Evolutionary conservation across 768 basidiomycete genomes (phyloP), one percentile per base, ranked within the genome.

Genomic region (Kwoniella sp.): DNA sequence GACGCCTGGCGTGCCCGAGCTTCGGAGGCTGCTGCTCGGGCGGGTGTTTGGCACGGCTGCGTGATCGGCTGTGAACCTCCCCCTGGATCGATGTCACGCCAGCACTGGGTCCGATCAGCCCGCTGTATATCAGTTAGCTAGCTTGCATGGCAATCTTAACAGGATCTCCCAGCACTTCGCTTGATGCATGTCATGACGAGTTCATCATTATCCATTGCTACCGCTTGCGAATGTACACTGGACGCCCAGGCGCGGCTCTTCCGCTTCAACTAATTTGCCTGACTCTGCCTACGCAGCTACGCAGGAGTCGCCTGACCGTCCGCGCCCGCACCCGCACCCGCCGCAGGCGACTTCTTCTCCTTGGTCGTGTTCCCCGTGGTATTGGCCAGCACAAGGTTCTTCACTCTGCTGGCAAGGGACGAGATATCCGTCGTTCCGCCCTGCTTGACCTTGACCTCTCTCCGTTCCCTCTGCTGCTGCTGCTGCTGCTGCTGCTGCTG

Each of bases 1-100:
- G 14, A 71, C 72, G n/a, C 67, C 72, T 3, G 72, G 72, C 7
- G 57, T 50, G 26, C 55, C 60, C 22, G 64, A 56, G 19, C 48
- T 73, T 45, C 53, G 68, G 31, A 53, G 51, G 43, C 8, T 69
- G 15, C 28, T 73, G 34, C 47, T 73, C 20, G 51, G 56, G 9
- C 32, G 72, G 53, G 72, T 73, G 12, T 73, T 73, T 49, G 72
- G 72, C 1, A 44, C 52, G n/a, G 46, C 53, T 10, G 46, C 48
- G 4, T 58, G 40, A 45, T 23, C 15, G 22, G 23, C n/a, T n/a
- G n/a, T n/a, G n/a, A n/a, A n/a, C n/a, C n/a, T n/a, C n/a, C n/a
- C n/a, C n/a, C n/a, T n/a, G n/a, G n/a, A n/a, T n/a, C n/a, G n/a
- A n/a, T n/a, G n/a, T n/a, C n/a, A n/a, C n/a, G n/a, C n/a, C n/a